Evolutionary conservation across 176 grass and related monocot species (phyloP), one percentile per base, ranked within the genome.

Genomic region (Sorghum bicolor): DNA sequence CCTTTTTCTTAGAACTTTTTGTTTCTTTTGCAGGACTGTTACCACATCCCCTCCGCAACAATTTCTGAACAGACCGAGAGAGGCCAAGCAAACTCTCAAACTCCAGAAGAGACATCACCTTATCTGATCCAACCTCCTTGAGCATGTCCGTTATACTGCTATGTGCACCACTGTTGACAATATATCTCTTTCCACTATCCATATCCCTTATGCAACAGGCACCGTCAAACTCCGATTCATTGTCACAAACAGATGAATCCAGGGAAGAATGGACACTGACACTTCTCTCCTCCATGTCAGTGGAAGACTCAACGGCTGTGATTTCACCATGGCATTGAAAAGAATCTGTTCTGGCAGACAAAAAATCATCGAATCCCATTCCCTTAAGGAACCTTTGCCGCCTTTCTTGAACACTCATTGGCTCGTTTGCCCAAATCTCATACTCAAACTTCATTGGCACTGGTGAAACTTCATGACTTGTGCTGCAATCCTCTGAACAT

Each of bases 401-500:
- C 34, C 96, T 92, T 89, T 99, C 91, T 61, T 89, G 81, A 72
- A 99, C 91, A 71, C 93, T 99, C 12, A 45, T 83, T 16, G 80
- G 87, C 70, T 94, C 77, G 1, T 64, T 87, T 43, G 87, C 61
- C 89, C 89, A 92, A 76, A 92, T 58, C 4, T 87, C 82, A 60
- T 90, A 86, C 25, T 85, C 89, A 38, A 94, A 85, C n/a, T 60
- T 75, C 14, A 7, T 67, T 44, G 68, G 32, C 15, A 16, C 52
- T 70, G n/a, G n/a, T n/a, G 76, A 80, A 60, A 84, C 79, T 50
- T 83, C 68, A 55, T 80, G 67, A 57, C 80, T 88, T 1, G 86
- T 85, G 53, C 83, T 82, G 72, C 67, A 88, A 14, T 92, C 87
- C 33, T 87, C 78, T 30, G 86, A 89, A 5, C 60, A 78, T 45